Conservation (phyloP, 2,329 filamentous ascomycete species). For the Arthrobotrys megalospora region DNA sequence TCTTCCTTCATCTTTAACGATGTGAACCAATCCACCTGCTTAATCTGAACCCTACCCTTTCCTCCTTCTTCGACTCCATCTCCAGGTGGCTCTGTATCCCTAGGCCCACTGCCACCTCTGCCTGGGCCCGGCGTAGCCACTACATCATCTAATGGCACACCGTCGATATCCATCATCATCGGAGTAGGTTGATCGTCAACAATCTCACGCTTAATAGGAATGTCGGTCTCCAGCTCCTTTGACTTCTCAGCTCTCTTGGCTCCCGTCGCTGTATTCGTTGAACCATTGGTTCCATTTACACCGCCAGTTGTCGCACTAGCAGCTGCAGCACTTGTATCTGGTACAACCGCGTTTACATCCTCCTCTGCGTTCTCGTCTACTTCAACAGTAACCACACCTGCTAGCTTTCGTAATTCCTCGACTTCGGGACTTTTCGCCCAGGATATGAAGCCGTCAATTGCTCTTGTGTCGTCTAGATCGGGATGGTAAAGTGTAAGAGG, state of each 20-base stretch:
- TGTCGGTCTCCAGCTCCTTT: slow-evolving; percentile 49
- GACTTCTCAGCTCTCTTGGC: slow-evolving; percentile 15
- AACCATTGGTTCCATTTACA: background rate
- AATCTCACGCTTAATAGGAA: slow-evolving; percentile 61
- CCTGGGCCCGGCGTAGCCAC: background rate
- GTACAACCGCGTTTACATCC: slow-evolving; percentile 17
- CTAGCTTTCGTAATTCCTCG: slow-evolving; percentile 51
- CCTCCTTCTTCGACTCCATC: slow-evolving; percentile 4
- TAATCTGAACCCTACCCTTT: slow-evolving; percentile 41
- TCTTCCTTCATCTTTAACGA: slow-evolving; percentile 56
- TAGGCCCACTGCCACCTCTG: background rate
- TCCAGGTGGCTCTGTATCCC: slow-evolving; percentile 45
- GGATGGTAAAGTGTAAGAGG: slow-evolving; percentile 63
- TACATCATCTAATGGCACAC: slow-evolving; percentile 29
- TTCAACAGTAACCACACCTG: slow-evolving; percentile 55
- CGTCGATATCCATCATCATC: slow-evolving; percentile 55
- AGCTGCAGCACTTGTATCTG: slow-evolving; percentile 19
- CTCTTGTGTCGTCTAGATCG: slow-evolving; percentile 52
- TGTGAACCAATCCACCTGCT: slow-evolving; percentile 60
- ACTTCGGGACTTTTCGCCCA: slow-evolving; percentile 59
- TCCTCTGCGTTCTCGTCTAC: slow-evolving; percentile 43
- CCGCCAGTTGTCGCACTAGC: background rate
- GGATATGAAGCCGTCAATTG: slow-evolving; percentile 53
- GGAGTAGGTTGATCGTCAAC: slow-evolving; percentile 52
- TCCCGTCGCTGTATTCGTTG: background rate